Conservation (phyloP, 2,329 filamentous ascomycete genomes). For the Conoideocrella luteorostrata region DNA sequence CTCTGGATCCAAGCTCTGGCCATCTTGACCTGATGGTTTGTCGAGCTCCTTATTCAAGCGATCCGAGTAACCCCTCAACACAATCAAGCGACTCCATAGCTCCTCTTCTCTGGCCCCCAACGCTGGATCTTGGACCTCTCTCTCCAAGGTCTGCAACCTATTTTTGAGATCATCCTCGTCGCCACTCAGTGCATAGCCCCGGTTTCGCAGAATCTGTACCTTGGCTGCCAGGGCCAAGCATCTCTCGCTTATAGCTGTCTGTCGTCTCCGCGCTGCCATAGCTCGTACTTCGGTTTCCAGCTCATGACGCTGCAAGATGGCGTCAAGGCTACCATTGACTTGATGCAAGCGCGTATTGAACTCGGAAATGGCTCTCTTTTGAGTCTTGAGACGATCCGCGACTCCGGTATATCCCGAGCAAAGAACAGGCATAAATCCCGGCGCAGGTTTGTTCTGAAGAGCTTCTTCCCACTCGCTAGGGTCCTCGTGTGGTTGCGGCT, state of each 20-base stretch:
- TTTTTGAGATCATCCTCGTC: slow-evolving; percentile 73
- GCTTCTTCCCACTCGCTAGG: slow-evolving; percentile 79
- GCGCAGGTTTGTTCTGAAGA: slow-evolving; percentile 68
- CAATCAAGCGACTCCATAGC: slow-evolving; percentile 76
- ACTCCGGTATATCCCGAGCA: slow-evolving; percentile 68
- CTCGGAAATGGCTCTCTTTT: slow-evolving; percentile 61
- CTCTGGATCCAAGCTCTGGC: slow-evolving; percentile 59
- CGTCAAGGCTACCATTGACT: slow-evolving; percentile 68
- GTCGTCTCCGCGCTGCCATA: slow-evolving; percentile 64
- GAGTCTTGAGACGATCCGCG: slow-evolving; percentile 64
- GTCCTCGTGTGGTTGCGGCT: slow-evolving; percentile 63
- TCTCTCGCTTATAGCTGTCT: slow-evolving; percentile 65
- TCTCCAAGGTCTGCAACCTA: slow-evolving; percentile 63
- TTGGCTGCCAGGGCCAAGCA: slow-evolving; percentile 70
- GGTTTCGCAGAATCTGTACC: slow-evolving; percentile 73
- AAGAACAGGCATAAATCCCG: slow-evolving; percentile 70
- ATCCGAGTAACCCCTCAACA: slow-evolving; percentile 65
- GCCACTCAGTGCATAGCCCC: slow-evolving; percentile 72
- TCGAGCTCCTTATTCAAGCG: slow-evolving; percentile 69
- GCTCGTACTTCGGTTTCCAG: slow-evolving; percentile 69
- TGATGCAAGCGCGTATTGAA: slow-evolving; percentile 70
- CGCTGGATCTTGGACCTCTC: slow-evolving; percentile 65
- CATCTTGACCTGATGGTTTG: slow-evolving; percentile 52
- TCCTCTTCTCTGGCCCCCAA: slow-evolving; percentile 73
- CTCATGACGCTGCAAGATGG: slow-evolving; percentile 70